These are phyloP conservation scores for Verticillium klebahnii DNA, from an alignment of 2,329 filamentous ascomycete species.

Conservation along the genomic window DNA sequence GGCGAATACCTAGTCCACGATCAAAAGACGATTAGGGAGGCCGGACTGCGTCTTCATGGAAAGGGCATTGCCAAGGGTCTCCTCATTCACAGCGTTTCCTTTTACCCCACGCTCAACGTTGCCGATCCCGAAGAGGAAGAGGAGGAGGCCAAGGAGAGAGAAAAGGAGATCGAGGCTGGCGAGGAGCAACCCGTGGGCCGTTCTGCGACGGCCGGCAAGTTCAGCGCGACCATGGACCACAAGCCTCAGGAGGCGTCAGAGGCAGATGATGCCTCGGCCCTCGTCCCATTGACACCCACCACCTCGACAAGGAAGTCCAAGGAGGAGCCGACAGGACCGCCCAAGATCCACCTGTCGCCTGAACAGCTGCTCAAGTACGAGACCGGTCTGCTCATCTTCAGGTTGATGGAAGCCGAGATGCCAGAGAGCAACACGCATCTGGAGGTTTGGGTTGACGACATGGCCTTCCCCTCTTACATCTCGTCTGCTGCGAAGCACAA, in stretches of 20 bases:
- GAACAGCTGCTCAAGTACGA: slow-evolving; percentile 84
- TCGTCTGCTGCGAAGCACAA: slow-evolving; percentile 71
- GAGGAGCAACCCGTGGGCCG: slow-evolving; percentile 15
- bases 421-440: slow-evolving; percentile 70
- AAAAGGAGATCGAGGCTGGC: slow-evolving; percentile 39
- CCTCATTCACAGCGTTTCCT: slow-evolving; percentile 77
- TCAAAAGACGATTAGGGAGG: slow-evolving; percentile 62
- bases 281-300: slow-evolving; percentile 37
- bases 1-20: slow-evolving; percentile 81
- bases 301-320: slow-evolving; percentile 45
- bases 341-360: slow-evolving; percentile 72
- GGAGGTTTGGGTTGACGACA: slow-evolving; percentile 91
- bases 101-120: slow-evolving; percentile 85
- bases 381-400: slow-evolving; percentile 90
- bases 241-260: slow-evolving; percentile 16
- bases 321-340: slow-evolving; percentile 50
- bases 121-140: slow-evolving; percentile 87
- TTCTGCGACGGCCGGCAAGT: slow-evolving; percentile 36
- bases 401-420: slow-evolving; percentile 84
- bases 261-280: slow-evolving; percentile 24
- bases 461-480: slow-evolving; percentile 83
- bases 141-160: slow-evolving; percentile 65
- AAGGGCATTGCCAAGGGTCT: slow-evolving; percentile 72
- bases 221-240: slow-evolving; percentile 32
- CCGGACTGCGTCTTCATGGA: slow-evolving; percentile 68